Percentiles rank a stretch among this genome's conserved stretches.
phyloP scores from a whole-genome alignment of 129 eudicot genomes.

The Centella asiatica region DNA sequence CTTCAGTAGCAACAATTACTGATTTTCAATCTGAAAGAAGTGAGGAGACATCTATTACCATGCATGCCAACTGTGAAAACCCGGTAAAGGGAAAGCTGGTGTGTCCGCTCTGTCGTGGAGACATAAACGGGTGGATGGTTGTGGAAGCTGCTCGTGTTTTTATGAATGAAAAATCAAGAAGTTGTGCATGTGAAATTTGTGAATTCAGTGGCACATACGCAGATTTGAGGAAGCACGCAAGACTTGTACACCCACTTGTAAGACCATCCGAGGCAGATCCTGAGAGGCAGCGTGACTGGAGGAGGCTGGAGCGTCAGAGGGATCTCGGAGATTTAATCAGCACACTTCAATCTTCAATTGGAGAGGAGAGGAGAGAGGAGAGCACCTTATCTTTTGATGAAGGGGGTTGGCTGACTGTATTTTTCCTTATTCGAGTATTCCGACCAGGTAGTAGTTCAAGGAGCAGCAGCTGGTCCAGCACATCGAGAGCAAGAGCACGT shows the following conservation, averaged over 20 bases:
- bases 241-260: conserved; percentile 60
- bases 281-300: conserved; percentile 75
- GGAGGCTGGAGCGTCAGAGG: conserved; percentile 76
- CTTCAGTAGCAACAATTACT: conserved; percentile 18
- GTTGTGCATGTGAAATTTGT: conserved; percentile 80
- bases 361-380: conserved; percentile 57
- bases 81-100: conserved; percentile 38
- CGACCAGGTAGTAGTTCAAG: conserved; percentile 43
- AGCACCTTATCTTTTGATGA: conserved; percentile 46
- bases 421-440: conserved; percentile 62
- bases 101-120: conserved; percentile 87
- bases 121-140: conserved; percentile 69
- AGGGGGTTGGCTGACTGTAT: conserved; percentile 72
- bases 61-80: conserved; percentile 23
- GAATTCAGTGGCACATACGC: conserved; percentile 62
- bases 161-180: conserved; percentile 66
- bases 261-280: conserved; percentile 87
- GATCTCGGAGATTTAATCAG: conserved; percentile 79
- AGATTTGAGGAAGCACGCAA: conserved; percentile 80
- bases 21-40: conserved; percentile 17
- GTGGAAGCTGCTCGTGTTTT: conserved; percentile 71
- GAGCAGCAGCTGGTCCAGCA: conserved; percentile 62
- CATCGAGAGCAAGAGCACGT: conserved; percentile 52
- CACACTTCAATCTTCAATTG: conserved; percentile 56
- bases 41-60: conserved; percentile 24